Percentiles rank a stretch among this genome's conserved stretches.
phyloP scores from a whole-genome alignment of 441 rosid genomes.

The Erysimum pusillum region DNA sequence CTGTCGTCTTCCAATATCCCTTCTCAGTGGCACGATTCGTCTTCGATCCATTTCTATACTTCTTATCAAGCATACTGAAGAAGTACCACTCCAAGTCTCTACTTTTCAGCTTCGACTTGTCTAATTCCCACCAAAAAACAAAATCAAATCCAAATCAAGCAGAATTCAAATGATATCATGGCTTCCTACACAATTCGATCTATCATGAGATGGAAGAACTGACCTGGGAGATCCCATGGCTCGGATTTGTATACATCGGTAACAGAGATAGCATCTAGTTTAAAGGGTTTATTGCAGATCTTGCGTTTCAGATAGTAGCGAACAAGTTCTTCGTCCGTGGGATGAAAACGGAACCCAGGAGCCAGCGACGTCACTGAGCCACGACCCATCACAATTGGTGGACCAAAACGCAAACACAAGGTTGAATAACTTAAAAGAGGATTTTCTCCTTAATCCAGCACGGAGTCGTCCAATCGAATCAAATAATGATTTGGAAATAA shows the following conservation, averaged over 20 bases:
- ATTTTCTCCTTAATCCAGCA: no score
- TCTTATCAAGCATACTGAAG: constrained; percentile 81
- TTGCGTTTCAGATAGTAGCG: constrained; percentile 89
- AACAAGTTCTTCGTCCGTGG: constrained; percentile 95
- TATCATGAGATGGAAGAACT: background rate
- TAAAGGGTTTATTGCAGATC: constrained; percentile 71
- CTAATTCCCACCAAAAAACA: constrained; percentile 50
- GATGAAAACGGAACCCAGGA: constrained; percentile 97
- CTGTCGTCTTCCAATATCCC: constrained; percentile 99
- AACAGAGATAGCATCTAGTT: constrained; percentile 79
- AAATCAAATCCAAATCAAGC: background rate
- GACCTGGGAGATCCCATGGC: constrained; percentile 99
- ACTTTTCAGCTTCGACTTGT: constrained; percentile 78
- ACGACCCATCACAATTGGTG: constrained; percentile 60
- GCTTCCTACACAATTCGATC: constrained; percentile 1
- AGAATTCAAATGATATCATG: background rate
- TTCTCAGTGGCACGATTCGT: constrained; percentile 95
- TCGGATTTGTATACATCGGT: constrained; percentile 85
- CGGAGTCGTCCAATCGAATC: no score
- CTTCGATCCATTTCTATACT: constrained; percentile 83
- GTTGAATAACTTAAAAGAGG: background rate
- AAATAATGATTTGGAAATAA: background rate
- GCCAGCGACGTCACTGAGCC: constrained; percentile 65
- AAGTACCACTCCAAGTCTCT: constrained; percentile 99
- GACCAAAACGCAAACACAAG: constrained; percentile 3